Conservation (phyloP, 169 alveolate species). For the Plasmodium sp. region DNA sequence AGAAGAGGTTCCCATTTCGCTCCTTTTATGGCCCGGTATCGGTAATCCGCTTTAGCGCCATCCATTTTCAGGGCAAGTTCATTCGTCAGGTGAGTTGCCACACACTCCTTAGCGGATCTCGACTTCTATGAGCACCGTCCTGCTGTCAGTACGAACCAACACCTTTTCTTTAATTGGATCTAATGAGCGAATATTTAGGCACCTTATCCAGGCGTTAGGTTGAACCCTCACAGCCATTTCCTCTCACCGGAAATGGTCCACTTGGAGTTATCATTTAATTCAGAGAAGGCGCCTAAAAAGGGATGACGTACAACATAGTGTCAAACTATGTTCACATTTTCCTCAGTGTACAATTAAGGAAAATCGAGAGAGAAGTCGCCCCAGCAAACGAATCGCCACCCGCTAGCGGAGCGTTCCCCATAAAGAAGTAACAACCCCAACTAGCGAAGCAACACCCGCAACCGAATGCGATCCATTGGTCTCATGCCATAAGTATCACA, state of each 20-base stretch:
- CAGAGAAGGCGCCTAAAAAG: slow-evolving; percentile 70
- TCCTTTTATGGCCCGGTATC: slow-evolving; percentile 86
- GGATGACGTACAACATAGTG: slow-evolving; percentile 48
- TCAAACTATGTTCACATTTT: neutral
- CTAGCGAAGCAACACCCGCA: neutral
- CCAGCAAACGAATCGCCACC: neutral
- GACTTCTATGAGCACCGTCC: slow-evolving; percentile 95
- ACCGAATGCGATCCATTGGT: neutral
- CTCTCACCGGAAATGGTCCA: slow-evolving; percentile 95
- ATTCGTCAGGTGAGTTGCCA: slow-evolving; percentile 94
- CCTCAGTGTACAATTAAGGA: slow-evolving; percentile 84
- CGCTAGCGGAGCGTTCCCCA: neutral
- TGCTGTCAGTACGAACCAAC: slow-evolving; percentile 92
- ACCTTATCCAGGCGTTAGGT: slow-evolving; percentile 93
- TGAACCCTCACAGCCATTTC: slow-evolving; percentile 95
- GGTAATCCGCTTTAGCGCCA: slow-evolving; percentile 93
- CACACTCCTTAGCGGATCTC: slow-evolving; percentile 95
- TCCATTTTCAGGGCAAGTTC: slow-evolving; percentile 93
- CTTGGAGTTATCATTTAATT: slow-evolving; percentile 89
- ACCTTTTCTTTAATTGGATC: slow-evolving; percentile 90
- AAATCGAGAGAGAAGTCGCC: slow-evolving; percentile 7
- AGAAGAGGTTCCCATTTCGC: neutral
- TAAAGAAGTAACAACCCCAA: too few relatives aligned
- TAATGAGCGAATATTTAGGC: slow-evolving; percentile 93
- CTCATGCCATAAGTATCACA: neutral